Percentiles rank a stretch among this genome's conserved stretches.
Evolutionary conservation across 257 asterid genomes (phyloP).

Genomic region (Schizonepeta tenuifolia): DNA sequence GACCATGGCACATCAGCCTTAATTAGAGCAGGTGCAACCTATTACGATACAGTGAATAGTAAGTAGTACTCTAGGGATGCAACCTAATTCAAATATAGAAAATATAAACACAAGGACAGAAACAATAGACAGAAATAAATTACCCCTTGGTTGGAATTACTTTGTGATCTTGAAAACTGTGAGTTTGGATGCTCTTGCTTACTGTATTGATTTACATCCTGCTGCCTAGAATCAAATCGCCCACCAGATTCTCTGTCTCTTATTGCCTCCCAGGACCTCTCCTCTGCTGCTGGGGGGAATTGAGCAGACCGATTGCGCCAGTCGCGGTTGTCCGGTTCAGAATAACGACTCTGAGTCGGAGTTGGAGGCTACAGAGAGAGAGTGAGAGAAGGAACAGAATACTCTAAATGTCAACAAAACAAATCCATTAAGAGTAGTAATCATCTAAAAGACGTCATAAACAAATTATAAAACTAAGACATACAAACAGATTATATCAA

Average conservation of each 20-base stretch:
- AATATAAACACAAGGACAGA: neutral
- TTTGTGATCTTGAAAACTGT: slow-evolving; percentile 56
- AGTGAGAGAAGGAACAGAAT: neutral
- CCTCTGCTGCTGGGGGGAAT: slow-evolving; percentile 43
- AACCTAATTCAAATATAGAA: slow-evolving; percentile 9
- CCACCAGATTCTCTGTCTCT: slow-evolving; percentile 63
- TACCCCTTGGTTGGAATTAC: slow-evolving; percentile 69
- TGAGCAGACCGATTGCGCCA: slow-evolving; percentile 64
- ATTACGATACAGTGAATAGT: slow-evolving; percentile 34
- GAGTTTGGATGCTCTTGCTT: slow-evolving; percentile 50
- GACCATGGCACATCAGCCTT: slow-evolving; percentile 99
- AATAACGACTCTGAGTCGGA: slow-evolving; percentile 57
- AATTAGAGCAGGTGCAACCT: slow-evolving; percentile 75
- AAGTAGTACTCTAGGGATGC: slow-evolving; percentile 9
- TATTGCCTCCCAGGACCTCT: slow-evolving; percentile 53
- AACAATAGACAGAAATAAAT: slow-evolving; percentile 21
- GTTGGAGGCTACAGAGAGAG: slow-evolving; percentile 29
- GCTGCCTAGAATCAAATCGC: slow-evolving; percentile 52
- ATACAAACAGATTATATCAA: neutral
- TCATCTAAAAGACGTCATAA: neutral
- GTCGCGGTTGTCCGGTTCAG: slow-evolving; percentile 70
- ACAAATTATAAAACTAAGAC: neutral
- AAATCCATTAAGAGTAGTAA: neutral
- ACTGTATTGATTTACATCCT: slow-evolving; percentile 53
- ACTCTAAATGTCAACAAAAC: neutral